phyloP scores from a whole-genome alignment of 768 basidiomycete genomes.

The Coprinopsis strossmayeri region DNA sequence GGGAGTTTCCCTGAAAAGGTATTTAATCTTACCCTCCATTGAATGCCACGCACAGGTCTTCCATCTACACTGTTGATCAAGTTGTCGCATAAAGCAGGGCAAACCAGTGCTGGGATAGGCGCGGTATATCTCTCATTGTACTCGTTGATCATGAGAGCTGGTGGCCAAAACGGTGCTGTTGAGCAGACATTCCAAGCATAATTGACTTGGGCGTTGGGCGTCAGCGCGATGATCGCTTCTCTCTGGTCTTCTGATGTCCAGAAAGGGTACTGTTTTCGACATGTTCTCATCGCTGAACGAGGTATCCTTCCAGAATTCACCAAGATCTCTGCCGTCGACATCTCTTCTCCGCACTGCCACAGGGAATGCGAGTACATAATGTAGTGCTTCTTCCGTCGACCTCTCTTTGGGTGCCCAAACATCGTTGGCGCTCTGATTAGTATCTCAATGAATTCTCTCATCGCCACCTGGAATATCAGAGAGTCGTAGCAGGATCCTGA shows the following conservation, averaged over 20 bases:
- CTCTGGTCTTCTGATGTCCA: conserved; percentile 16
- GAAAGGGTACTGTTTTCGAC: conserved; percentile 6
- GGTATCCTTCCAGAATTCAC: neutral
- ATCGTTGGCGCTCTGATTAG: neutral
- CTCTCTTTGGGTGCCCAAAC: neutral
- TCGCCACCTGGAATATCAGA: too few relatives aligned
- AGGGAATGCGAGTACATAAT: neutral
- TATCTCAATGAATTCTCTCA: too few relatives aligned
- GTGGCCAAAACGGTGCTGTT: too few relatives aligned
- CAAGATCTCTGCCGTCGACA: neutral
- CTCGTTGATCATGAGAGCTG: too few relatives aligned
- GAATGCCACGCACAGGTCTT: too few relatives aligned
- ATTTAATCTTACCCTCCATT: neutral
- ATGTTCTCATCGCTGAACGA: neutral
- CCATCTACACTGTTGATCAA: too few relatives aligned
- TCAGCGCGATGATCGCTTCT: neutral
- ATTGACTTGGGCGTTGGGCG: neutral
- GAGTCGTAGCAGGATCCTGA: too few relatives aligned
- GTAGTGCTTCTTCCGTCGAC: neutral
- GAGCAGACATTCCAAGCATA: neutral
- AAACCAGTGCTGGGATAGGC: too few relatives aligned
- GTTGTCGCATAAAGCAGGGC: too few relatives aligned
- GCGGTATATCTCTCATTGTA: too few relatives aligned
- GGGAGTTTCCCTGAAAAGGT: conserved; percentile 5
- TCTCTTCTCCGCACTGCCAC: conserved; percentile 2